Evolutionary conservation across 2,329 filamentous ascomycete species (phyloP).

Genomic region (Nigrospora oryzae): DNA sequence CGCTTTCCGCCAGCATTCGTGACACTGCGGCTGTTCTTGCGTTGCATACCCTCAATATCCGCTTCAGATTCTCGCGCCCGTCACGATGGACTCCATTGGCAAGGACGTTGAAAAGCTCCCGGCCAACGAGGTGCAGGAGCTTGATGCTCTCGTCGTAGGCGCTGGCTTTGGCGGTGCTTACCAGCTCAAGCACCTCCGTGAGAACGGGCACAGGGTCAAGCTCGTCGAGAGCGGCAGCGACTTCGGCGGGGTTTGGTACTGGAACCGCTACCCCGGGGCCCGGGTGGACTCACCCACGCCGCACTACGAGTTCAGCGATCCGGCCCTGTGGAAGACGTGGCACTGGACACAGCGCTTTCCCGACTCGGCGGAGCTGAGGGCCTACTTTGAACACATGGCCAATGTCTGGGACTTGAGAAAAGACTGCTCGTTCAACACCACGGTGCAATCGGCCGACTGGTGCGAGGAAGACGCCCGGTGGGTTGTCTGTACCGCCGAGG

Average conservation of each 20-base stretch:
- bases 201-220: constrained; percentile 24
- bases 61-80: too few relatives aligned
- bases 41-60: too few relatives aligned
- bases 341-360: constrained; percentile 33
- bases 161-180: constrained; percentile 26
- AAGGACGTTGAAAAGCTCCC: too few relatives aligned
- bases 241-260: constrained; percentile 34
- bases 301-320: constrained; percentile 23
- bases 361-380: constrained; percentile 26
- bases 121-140: constrained; percentile 4
- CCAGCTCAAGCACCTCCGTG: constrained; percentile 25
- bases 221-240: constrained; percentile 26
- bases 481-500: constrained; percentile 32
- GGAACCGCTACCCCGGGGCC: constrained; percentile 33
- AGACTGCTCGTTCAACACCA: constrained; percentile 33
- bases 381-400: constrained; percentile 38
- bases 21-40: too few relatives aligned
- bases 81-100: too few relatives aligned
- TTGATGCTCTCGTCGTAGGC: constrained; percentile 29
- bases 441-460: constrained; percentile 31
- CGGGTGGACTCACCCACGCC: constrained; percentile 26
- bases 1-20: too few relatives aligned
- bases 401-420: constrained; percentile 31
- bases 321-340: constrained; percentile 33
- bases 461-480: constrained; percentile 26